A percentile compares a stretch with the other conserved stretches of the same genome.
These are phyloP conservation scores for Rhodotorula sp. DNA, from an alignment of 1,284 basidiomycete genomes.

Conservation along the genomic window DNA sequence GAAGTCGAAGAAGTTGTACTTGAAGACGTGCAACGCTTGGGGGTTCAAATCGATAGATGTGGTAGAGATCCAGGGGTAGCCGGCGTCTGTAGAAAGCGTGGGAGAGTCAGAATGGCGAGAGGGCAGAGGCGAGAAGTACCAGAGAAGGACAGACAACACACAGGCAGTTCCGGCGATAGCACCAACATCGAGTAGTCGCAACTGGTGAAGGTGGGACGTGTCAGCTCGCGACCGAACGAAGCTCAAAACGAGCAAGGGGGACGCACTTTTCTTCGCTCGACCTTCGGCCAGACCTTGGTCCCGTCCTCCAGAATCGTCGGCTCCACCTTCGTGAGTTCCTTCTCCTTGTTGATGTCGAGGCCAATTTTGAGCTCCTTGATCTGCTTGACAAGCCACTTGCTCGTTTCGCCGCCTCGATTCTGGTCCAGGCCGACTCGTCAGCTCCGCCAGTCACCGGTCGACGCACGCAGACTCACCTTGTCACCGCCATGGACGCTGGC, in stretches of 20 bases:
- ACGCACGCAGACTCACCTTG: constrained; percentile 1
- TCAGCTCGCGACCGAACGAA: too few relatives aligned
- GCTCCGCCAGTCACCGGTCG: too few relatives aligned
- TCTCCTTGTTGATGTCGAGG: constrained; percentile 22
- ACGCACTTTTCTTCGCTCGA: constrained; percentile 29
- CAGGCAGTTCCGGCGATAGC: constrained; percentile 45
- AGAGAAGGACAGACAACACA: too few relatives aligned
- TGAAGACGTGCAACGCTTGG: constrained; percentile 47
- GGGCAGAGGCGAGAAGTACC: background rate
- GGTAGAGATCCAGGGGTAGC: constrained; percentile 46
- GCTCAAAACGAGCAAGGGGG: too few relatives aligned
- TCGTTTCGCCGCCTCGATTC: constrained; percentile 41
- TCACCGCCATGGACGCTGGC: constrained; percentile 42
- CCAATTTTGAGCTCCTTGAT: constrained; percentile 39
- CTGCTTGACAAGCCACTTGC: constrained; percentile 43
- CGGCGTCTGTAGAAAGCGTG: constrained; percentile 44
- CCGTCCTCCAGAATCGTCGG: constrained; percentile 31
- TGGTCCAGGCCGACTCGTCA: background rate
- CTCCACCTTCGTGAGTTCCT: constrained; percentile 17
- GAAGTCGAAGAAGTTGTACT: constrained; percentile 49
- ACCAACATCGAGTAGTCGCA: constrained; percentile 51
- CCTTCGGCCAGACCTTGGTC: constrained; percentile 35
- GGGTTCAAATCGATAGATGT: constrained; percentile 51
- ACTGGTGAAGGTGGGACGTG: background rate
- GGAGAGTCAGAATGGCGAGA: constrained; percentile 30